Base-by-base conservation (phyloP, 768 basidiomycete genomes). In the Neoboletus brunneissimus region DNA sequence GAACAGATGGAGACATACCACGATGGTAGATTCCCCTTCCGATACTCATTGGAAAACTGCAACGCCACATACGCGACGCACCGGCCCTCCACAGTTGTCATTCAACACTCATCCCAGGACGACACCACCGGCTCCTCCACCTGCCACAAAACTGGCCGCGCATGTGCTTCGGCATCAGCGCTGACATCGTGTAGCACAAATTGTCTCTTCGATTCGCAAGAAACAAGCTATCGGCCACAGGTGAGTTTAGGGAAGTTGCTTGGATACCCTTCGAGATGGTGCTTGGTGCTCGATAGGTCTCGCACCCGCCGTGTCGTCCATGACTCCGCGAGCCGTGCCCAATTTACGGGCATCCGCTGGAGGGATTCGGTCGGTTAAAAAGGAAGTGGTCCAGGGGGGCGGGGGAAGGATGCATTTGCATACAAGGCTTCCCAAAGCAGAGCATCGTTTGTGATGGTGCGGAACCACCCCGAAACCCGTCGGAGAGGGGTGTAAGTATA, bases 281-380 rank as follows among this genome's bases (percentile, higher is more conserved):
- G n/a, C n/a, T n/a, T 40, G 4, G 16, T 3, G 5, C 10, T 15
- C 2, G 53, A 51, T 13, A 40, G 0, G 0, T 18, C 41, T 12
- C 49, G 38, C 22, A 60, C 38, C 0, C 51, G 27, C 0, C 25
- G 32, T 18, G 53, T 57, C 18, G 54, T 53, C 58, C 60, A 61
- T 11, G 53, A 40, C 23, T 37, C 31, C 0, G 53, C 42, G 9
- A 60, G 53, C 4, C 2, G 50, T 2, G 13, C 45, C 0, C 46
- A 48, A 31, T 38, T 51, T 8, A 55, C 37, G 13, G 60, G 60
- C 3, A 5, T 22, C 6, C 43, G 53, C 41, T 60, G 49, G 5
- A 60, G 35, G n/a, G 13, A 44, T 2, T 12, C 0, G 9, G 3
- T 20, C 9, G 57, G 20, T 27, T 42, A 49, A 9, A n/a, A 31